Evolutionary conservation across 106 monocot species (phyloP).

Genomic region (Dendrobium officinale): DNA sequence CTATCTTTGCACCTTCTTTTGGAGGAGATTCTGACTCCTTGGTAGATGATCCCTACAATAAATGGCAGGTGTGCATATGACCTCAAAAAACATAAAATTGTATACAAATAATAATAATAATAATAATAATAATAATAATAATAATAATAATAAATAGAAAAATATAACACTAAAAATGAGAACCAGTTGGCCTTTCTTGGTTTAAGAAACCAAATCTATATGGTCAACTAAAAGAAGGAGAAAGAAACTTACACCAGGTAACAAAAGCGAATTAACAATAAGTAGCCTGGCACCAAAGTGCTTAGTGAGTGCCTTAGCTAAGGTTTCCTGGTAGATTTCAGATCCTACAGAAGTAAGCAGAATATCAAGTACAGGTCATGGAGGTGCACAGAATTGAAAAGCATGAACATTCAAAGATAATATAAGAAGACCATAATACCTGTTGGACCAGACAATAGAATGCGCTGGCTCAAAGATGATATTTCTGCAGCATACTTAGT

Average conservation of each 20-base stretch:
- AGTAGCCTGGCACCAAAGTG: constrained; percentile 22
- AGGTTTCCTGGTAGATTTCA: constrained; percentile 29
- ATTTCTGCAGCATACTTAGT: constrained; percentile 15
- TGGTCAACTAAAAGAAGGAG: not conserved
- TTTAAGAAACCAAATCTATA: not conserved
- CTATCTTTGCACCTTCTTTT: constrained; percentile 51
- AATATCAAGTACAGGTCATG: not conserved
- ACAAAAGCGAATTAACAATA: constrained; percentile 23
- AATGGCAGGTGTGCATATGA: not conserved
- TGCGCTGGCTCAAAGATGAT: constrained; percentile 23
- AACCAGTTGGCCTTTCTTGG: not conserved
- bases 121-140: not conserved
- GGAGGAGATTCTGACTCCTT: constrained; percentile 54
- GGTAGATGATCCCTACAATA: constrained; percentile 45
- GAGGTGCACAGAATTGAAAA: not conserved
- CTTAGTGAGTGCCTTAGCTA: constrained; percentile 25
- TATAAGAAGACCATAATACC: constrained; percentile 4
- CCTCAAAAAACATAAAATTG: no score
- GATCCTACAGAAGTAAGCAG: constrained; percentile 10
- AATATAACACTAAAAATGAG: not conserved
- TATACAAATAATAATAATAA: not conserved
- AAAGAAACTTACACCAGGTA: constrained; percentile 24
- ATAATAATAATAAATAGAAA: not conserved
- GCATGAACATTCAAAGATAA: not conserved
- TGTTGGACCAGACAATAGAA: constrained; percentile 25